Evolutionary conservation across 2,329 filamentous ascomycete genomes (phyloP).

Genomic region (Aspergillus unguis): DNA sequence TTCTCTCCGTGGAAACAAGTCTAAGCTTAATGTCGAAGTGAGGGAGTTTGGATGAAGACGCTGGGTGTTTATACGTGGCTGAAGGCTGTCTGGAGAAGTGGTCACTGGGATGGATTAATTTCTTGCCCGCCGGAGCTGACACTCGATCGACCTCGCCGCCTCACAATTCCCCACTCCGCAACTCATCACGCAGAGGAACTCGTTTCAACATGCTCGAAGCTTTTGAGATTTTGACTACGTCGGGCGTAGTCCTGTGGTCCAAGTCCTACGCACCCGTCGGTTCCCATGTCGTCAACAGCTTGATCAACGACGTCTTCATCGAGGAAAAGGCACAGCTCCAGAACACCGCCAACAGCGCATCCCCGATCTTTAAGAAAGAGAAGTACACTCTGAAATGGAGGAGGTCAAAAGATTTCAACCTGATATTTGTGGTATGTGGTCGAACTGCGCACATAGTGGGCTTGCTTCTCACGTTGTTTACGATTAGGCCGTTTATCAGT

Average conservation of each 20-base stretch:
- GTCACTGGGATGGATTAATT: background rate
- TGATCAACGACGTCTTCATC: constrained; percentile 96
- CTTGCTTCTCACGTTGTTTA: constrained; percentile 17
- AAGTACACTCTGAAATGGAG: constrained; percentile 96
- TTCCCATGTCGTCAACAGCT: constrained; percentile 81
- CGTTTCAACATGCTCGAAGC: constrained; percentile 75
- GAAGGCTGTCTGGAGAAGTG: constrained; percentile 16
- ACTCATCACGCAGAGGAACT: constrained; percentile 4
- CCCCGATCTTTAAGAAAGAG: constrained; percentile 78
- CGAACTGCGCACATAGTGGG: constrained; percentile 1
- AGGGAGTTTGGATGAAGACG: constrained; percentile 3
- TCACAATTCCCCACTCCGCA: constrained; percentile 18
- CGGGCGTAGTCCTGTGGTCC: constrained; percentile 95
- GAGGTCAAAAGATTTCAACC: constrained; percentile 81
- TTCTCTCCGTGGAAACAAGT: constrained; percentile 7
- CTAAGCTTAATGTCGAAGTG: constrained; percentile 4
- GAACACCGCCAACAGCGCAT: constrained; percentile 58
- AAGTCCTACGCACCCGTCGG: constrained; percentile 77
- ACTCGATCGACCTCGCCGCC: constrained; percentile 18
- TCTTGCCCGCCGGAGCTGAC: constrained; percentile 4
- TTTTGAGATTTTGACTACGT: constrained; percentile 94
- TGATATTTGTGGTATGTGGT: constrained; percentile 86
- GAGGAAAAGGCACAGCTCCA: constrained; percentile 74
- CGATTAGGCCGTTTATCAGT: constrained; percentile 86
- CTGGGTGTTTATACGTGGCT: constrained; percentile 30